Base-by-base conservation (phyloP, 495 filamentous ascomycete genomes). In the Geopyxis carbonaria region DNA sequence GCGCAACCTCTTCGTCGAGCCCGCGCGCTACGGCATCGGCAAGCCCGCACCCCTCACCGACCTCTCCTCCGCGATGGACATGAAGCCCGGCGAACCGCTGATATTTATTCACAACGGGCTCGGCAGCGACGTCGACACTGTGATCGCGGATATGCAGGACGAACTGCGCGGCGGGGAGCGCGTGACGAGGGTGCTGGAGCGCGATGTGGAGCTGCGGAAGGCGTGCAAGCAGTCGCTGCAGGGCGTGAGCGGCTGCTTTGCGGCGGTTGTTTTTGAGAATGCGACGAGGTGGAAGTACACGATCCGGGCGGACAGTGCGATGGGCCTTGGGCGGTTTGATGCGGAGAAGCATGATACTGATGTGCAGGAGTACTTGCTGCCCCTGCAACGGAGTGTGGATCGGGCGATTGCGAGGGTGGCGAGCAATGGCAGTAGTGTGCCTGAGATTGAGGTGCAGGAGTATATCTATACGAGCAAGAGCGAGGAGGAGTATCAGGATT, bases 201-300 rank as follows among this genome's bases (percentile, higher is more conserved):
- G 35, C 9, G 61, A 76, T 34, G 44, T 55, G 19, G 68, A 74
- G 2, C 55, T 93, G 33, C 59, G 69, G 10, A 59, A 61, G 9
- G 59, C 63, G 20, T 93, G 83, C 55, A 64, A 64, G 30, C 78
- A 73, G 43, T 68, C 67, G 10, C 57, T 93, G 34, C 63, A 77
- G 22, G 83, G 79, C 1, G 72, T 76, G 4, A 80, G 76, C 2
- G 56, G 51, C 2, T 93, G 83, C 55, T 85, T 74, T 50, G 78
- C 70, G 8, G 84, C 78, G 2, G 75, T 76, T 5, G 69, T 78
- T 16, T 91, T 93, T 13, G 45, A 40, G n/a, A 16, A 84, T 60
- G 79, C 79, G 5, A 46, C 55, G 0, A 45, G 65, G n/a, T 91
- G 84, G 84, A 87, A 87, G 55, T 93, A 91, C 46, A 84, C 78